These are phyloP conservation scores for Pichia sorboxylosa DNA, from an alignment of 1,139 yeast species.

Conservation along the genomic window DNA sequence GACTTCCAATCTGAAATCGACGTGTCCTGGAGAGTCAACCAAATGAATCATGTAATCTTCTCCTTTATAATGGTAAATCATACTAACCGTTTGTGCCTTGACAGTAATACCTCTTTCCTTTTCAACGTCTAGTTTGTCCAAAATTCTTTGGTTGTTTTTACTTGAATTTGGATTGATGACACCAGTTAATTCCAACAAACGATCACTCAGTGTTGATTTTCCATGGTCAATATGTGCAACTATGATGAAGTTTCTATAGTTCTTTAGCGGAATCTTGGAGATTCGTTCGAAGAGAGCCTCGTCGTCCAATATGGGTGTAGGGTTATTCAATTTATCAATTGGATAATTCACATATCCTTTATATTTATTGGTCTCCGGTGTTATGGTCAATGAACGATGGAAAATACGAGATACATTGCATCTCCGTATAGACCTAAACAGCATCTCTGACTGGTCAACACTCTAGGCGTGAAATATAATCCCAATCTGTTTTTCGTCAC, in stretches of 20 bases:
- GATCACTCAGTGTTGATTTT: slow-evolving; percentile 81
- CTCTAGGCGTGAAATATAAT: too few species aligned
- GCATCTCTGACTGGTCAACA: too few species aligned
- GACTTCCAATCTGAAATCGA: slow-evolving; percentile 90
- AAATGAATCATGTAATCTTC: slow-evolving; percentile 75
- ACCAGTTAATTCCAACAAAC: slow-evolving; percentile 77
- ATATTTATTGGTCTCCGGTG: slow-evolving; percentile 13
- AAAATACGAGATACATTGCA: too few species aligned
- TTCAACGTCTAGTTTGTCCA: slow-evolving; percentile 90
- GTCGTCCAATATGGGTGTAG: slow-evolving; percentile 14
- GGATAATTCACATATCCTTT: slow-evolving; percentile 19
- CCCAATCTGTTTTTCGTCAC: too few species aligned
- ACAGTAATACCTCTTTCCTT: slow-evolving; percentile 93
- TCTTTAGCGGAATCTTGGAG: slow-evolving; percentile 61
- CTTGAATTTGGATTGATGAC: slow-evolving; percentile 72
- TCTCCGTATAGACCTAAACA: too few species aligned
- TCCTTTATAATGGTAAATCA: slow-evolving; percentile 66
- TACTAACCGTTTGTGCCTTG: slow-evolving; percentile 92
- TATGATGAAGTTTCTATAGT: slow-evolving; percentile 82
- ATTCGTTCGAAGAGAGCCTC: slow-evolving; percentile 37
- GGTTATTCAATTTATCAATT: slow-evolving; percentile 18
- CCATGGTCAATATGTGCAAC: slow-evolving; percentile 99
- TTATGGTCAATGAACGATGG: too few species aligned
- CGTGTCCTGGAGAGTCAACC: slow-evolving; percentile 98
- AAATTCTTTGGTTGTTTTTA: slow-evolving; percentile 66